Percentiles rank a stretch among this genome's conserved stretches.
phyloP scores from a whole-genome alignment of 257 asterid genomes.

The Solanum tacnaense region DNA sequence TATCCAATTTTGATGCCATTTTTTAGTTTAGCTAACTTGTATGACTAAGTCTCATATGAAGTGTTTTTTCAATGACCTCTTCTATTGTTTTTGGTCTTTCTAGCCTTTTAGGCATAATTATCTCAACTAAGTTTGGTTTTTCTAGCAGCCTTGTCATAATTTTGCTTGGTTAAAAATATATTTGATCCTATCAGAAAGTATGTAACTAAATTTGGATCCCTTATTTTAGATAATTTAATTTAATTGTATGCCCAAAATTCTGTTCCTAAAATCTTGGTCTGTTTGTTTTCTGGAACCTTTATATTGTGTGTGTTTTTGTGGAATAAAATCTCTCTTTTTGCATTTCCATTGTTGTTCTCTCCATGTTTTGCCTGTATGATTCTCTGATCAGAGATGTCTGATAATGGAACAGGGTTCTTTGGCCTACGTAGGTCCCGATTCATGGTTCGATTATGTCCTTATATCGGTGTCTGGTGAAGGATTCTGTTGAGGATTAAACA shows the following conservation, averaged over 20 bases:
- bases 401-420: constrained; percentile 21
- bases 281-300: constrained; percentile 10
- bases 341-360: background rate
- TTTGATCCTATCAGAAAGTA: background rate
- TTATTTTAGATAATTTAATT: background rate
- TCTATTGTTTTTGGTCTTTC: background rate
- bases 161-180: background rate
- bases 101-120: background rate
- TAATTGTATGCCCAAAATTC: constrained; percentile 2
- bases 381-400: background rate
- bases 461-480: constrained; percentile 6
- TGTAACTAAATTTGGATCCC: background rate
- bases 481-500: constrained; percentile 31
- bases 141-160: background rate
- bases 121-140: background rate
- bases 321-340: background rate
- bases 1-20: background rate
- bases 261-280: constrained; percentile 14
- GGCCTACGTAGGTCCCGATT: background rate
- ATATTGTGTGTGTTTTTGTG: background rate
- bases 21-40: background rate
- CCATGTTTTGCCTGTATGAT: background rate
- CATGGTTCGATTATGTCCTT: constrained; percentile 23
- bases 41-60: background rate
- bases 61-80: background rate